Evolutionary conservation across 306 rosid genomes (phyloP), one percentile per base, ranked within the genome.

Genomic region (Cucurbita argyrosperma): DNA sequence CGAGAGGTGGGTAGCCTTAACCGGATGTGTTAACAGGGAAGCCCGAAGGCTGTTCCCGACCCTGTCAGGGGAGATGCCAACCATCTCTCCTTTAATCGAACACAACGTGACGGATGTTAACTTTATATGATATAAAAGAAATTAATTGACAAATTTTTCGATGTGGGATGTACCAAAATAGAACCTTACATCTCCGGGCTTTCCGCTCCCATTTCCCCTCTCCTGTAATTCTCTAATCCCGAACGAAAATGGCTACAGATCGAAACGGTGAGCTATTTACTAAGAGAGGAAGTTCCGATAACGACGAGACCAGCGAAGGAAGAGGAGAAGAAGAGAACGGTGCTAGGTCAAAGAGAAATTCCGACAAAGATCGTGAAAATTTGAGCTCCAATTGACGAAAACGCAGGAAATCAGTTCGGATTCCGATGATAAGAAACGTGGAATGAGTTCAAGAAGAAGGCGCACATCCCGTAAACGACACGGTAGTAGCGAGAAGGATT

Each of bases 401-500:
- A 50, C 58, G 59, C 46, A 62, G 71, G 0, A 80, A 51, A 65
- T 84, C 91, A 81, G 70, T 76, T 84, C 86, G 8, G 74, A 50
- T 70, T 70, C 46, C 40, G 74, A 30, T 14, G 84, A 57, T 16
- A 80, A 47, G 40, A 74, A 43, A n/a, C 73, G 57, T 38, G 74
- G 82, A 53, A 79, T 49, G 59, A 67, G 82, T 26, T 68, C 63
- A 16, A 70, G 70, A 45, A 65, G 85, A 49, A 86, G 82, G 89
- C 43, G 87, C 19, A 89, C 80, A 45, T 86, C 90, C 8, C 80
- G 96, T 63, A 76, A 81, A 40, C 66, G 86, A 5, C 59, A 86
- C 79, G 82, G 88, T 54, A 88, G 96, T 58, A 88, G 97, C 51
- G 87, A 82, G 30, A 87, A 81, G 45, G 82, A 71, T 19, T 85